These are phyloP conservation scores for Malassezia brasiliensis DNA, from an alignment of 1,284 basidiomycete genomes.

Conservation along the genomic window DNA sequence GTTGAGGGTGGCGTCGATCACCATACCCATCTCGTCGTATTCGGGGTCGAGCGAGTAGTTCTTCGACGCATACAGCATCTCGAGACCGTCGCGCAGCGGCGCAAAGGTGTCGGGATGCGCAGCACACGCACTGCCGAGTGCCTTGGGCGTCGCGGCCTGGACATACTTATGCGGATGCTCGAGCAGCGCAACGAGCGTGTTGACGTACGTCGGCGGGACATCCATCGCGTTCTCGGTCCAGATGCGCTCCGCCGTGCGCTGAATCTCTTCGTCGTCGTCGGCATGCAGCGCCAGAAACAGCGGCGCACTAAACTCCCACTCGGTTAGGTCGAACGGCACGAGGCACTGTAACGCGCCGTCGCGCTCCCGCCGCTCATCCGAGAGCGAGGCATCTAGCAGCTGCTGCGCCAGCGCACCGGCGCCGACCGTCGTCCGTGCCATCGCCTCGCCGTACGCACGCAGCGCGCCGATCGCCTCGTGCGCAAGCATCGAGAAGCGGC, in stretches of 20 bases:
- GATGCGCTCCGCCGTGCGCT: conserved; percentile 65
- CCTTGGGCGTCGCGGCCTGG: conserved; percentile 62
- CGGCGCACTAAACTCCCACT: conserved; percentile 80
- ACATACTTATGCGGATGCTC: conserved; percentile 74
- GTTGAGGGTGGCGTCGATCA: conserved; percentile 79
- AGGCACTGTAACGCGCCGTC: conserved; percentile 83
- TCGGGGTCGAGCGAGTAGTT: conserved; percentile 64
- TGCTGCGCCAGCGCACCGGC: conserved; percentile 43
- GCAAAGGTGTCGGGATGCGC: conserved; percentile 63
- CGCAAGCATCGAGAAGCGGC: conserved; percentile 67
- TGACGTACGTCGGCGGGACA: conserved; percentile 65
- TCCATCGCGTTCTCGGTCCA: conserved; percentile 98
- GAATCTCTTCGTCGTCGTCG: conserved; percentile 73
- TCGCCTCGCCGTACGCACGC: conserved; percentile 71
- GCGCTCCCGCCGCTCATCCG: conserved; percentile 80
- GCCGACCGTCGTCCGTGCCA: conserved; percentile 51
- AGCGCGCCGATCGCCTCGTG: conserved; percentile 79
- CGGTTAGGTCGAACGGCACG: conserved; percentile 87
- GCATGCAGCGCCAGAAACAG: conserved; percentile 86
- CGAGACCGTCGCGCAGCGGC: conserved; percentile 54
- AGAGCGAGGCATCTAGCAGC: conserved; percentile 65
- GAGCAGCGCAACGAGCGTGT: conserved; percentile 60
- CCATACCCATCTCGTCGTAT: conserved; percentile 62
- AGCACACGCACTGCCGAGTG: conserved; percentile 68
- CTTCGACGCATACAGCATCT: conserved; percentile 74